A percentile compares a stretch with the other conserved stretches of the same genome.
phyloP scores from a whole-genome alignment of 2,329 filamentous ascomycete genomes.

The Trichoderma sp. region DNA sequence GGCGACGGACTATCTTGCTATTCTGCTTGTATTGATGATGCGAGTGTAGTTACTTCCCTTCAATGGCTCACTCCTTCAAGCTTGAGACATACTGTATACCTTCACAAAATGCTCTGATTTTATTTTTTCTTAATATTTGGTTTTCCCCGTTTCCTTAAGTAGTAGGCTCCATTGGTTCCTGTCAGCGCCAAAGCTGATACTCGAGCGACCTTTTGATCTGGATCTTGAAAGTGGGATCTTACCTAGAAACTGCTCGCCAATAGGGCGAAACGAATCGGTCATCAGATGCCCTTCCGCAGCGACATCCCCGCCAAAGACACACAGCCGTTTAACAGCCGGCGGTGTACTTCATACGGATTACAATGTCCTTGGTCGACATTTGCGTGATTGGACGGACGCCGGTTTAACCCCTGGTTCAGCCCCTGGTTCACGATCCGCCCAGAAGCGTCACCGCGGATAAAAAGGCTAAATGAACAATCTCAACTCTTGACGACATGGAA shows the following conservation, averaged over 20 bases:
- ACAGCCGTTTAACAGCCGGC: background rate
- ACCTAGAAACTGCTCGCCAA: no score
- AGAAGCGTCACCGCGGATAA: constrained; percentile 13
- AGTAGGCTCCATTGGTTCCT: no score
- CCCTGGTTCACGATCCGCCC: constrained; percentile 12
- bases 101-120: no score
- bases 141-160: no score
- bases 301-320: background rate
- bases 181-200: background rate
- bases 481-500: background rate
- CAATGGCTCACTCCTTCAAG: no score
- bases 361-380: background rate
- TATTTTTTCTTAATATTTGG: no score
- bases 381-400: background rate
- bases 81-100: no score
- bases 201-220: background rate
- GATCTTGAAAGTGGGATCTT: no score
- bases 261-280: background rate
- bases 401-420: constrained; percentile 9
- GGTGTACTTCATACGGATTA: background rate
- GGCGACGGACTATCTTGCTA: no score
- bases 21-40: no score
- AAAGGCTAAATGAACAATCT: constrained; percentile 16
- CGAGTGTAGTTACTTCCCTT: no score
- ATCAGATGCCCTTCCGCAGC: background rate